Conservation (phyloP, 257 asterid genomes). For the Nicotiana tabacum region DNA sequence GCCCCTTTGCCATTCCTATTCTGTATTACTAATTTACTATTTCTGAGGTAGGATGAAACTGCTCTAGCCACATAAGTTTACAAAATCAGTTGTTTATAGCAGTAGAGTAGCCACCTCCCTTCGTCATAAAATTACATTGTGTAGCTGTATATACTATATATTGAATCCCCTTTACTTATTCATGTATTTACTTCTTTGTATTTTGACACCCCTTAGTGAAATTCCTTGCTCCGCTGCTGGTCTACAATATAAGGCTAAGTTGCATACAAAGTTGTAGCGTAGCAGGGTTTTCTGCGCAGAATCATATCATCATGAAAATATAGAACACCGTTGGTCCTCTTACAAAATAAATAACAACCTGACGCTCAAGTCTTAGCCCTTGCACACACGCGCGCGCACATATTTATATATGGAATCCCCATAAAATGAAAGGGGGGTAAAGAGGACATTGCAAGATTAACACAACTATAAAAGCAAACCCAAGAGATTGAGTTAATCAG, state of each 20-base stretch:
- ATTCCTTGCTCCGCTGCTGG: too few species aligned
- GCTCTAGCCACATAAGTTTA: not conserved
- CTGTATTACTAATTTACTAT: not conserved
- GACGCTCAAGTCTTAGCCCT: too few species aligned
- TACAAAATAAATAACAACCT: not conserved
- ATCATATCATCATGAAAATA: not conserved
- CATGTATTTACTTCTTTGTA: too few species aligned
- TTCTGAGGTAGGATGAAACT: not conserved
- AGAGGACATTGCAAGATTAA: not conserved
- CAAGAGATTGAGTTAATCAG: not conserved
- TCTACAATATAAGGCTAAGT: too few species aligned
- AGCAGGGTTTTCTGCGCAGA: not conserved
- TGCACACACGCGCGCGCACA: not conserved
- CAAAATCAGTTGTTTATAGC: not conserved
- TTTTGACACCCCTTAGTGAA: too few species aligned
- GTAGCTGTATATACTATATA: too few species aligned
- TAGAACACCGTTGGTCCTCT: not conserved
- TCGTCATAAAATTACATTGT: too few species aligned
- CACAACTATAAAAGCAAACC: not conserved
- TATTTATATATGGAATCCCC: not conserved
- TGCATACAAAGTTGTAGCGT: too few species aligned
- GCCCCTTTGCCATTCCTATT: too few species aligned
- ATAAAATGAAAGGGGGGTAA: not conserved
- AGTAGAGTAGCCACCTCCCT: too few species aligned
- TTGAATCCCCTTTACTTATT: too few species aligned